These are phyloP conservation scores for Colletotrichum endophyticum DNA, from an alignment of 2,329 filamentous ascomycete species.

Conservation along the genomic window DNA sequence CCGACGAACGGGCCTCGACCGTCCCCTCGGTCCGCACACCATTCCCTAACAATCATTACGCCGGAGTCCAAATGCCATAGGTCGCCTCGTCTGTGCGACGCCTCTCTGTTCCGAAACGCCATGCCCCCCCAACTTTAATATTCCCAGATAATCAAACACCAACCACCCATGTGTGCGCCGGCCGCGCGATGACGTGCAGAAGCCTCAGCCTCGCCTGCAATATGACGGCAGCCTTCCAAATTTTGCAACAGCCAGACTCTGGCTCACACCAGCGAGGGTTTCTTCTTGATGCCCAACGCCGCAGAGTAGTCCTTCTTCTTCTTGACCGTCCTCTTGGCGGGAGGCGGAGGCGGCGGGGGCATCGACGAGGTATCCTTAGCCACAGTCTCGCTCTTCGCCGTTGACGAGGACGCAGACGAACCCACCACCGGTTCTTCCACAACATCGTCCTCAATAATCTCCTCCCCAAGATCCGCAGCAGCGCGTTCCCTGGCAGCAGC, in stretches of 20 bases:
- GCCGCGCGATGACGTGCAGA: not conserved
- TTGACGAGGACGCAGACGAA: conserved; percentile 7
- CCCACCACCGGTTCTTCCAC: not conserved
- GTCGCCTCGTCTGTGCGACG: not conserved
- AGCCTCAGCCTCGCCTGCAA: not conserved
- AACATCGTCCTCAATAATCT: conserved; percentile 39
- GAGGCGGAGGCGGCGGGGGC: conserved; percentile 54
- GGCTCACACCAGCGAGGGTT: conserved; percentile 60
- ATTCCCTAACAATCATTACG: not conserved
- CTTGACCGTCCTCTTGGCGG: conserved; percentile 79
- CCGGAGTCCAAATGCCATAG: not conserved
- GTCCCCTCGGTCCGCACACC: not conserved
- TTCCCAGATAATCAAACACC: not conserved
- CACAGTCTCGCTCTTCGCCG: conserved; percentile 28
- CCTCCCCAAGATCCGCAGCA: conserved; percentile 53
- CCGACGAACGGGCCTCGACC: not conserved
- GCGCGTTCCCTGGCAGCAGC: conserved; percentile 62
- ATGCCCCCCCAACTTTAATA: not conserved
- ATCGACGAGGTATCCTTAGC: conserved; percentile 35
- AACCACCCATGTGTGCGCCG: not conserved
- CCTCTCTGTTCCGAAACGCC: not conserved
- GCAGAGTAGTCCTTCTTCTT: conserved; percentile 85
- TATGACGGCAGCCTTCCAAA: not conserved
- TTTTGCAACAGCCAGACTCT: not conserved
- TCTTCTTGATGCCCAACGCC: conserved; percentile 87